A percentile compares a stretch with the other conserved stretches of the same genome.
Conservation (phyloP, 441 rosid genomes). For the Bruguiera hainesii region DNA sequence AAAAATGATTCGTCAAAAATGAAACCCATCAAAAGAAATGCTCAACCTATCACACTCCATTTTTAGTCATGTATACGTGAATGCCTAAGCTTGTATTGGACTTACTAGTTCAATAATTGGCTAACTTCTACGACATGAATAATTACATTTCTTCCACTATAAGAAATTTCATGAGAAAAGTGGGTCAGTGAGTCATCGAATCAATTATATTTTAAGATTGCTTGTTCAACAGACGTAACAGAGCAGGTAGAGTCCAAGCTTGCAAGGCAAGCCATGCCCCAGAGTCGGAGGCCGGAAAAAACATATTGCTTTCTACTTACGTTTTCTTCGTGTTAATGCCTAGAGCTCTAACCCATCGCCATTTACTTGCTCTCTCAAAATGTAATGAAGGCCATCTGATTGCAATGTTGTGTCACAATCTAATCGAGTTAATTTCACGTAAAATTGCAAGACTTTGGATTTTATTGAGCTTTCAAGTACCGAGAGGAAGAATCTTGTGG, state of each 20-base stretch:
- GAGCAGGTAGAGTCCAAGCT: constrained; percentile 25
- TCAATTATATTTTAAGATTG: constrained; percentile 7
- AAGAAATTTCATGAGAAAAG: background rate
- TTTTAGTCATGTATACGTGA: too few species aligned
- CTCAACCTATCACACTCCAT: too few species aligned
- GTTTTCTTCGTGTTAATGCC: constrained; percentile 4
- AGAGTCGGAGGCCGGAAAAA: background rate
- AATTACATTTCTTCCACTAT: too few species aligned
- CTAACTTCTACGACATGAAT: background rate
- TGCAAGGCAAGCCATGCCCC: constrained; percentile 36
- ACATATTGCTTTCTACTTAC: constrained; percentile 25
- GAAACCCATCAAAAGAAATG: too few species aligned
- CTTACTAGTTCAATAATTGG: background rate
- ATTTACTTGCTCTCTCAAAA: background rate
- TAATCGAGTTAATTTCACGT: background rate
- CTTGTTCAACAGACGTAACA: background rate
- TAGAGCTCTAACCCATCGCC: background rate
- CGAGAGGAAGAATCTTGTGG: too few species aligned
- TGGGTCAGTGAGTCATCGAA: constrained; percentile 11
- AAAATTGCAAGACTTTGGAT: background rate
- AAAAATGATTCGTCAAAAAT: too few species aligned
- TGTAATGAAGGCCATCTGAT: constrained; percentile 6
- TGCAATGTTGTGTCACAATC: background rate
- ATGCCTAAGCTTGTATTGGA: background rate
- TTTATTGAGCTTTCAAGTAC: too few species aligned